Evolutionary conservation across 768 basidiomycete genomes (phyloP).

Genomic region (Agaricus blazei): DNA sequence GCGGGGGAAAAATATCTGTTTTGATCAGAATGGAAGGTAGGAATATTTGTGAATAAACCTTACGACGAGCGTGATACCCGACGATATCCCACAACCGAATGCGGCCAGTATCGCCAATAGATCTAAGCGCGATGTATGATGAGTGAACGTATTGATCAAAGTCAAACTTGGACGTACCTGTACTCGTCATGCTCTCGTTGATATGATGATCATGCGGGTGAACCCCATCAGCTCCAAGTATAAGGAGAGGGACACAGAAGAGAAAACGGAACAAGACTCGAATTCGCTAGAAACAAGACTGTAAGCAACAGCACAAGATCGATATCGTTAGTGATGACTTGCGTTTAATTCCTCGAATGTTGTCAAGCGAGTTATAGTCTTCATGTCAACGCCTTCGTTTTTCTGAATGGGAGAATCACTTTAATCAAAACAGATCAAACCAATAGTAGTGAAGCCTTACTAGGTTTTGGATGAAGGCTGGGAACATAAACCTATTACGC

Average conservation of each 20-base stretch:
- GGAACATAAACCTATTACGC: slow-evolving; percentile 56
- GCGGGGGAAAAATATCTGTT: slow-evolving; percentile 81
- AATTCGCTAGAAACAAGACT: slow-evolving; percentile 40
- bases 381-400: slow-evolving; percentile 55
- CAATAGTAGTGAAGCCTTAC: slow-evolving; percentile 30
- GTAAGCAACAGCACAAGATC: background rate
- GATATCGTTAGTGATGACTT: slow-evolving; percentile 19
- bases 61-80: slow-evolving; percentile 71
- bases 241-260: slow-evolving; percentile 59
- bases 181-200: slow-evolving; percentile 55
- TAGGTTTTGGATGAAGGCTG: slow-evolving; percentile 53
- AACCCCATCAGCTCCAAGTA: slow-evolving; percentile 68
- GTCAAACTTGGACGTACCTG: slow-evolving; percentile 29
- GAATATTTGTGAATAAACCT: slow-evolving; percentile 13
- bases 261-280: slow-evolving; percentile 72
- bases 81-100: slow-evolving; percentile 62
- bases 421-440: background rate
- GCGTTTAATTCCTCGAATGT: slow-evolving; percentile 85
- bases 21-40: background rate
- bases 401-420: slow-evolving; percentile 31
- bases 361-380: slow-evolving; percentile 64
- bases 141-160: background rate
- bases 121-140: slow-evolving; percentile 33
- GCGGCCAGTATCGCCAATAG: slow-evolving; percentile 51
- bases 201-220: slow-evolving; percentile 49